Evolutionary conservation across 2,329 filamentous ascomycete genomes (phyloP).

Genomic region (Botrytis pseudocinerea): DNA sequence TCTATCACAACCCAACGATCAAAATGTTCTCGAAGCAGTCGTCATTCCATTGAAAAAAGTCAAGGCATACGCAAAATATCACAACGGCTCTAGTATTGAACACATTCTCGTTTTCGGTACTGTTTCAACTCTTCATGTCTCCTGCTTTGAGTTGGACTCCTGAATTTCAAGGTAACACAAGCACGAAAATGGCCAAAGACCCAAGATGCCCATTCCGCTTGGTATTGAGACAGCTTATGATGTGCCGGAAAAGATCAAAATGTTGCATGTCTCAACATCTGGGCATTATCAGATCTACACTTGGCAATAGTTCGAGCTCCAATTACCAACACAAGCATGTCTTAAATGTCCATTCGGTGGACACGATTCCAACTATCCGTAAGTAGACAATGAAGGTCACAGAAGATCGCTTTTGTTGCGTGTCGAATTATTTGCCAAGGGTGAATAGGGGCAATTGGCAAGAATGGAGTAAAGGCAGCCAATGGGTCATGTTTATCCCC

Average conservation of each 20-base stretch:
- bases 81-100: not conserved
- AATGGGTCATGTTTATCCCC: not conserved
- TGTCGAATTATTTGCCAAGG: not conserved
- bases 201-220: not conserved
- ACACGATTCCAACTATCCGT: not conserved
- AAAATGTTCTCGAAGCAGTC: not conserved
- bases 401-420: not conserved
- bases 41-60: not conserved
- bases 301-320: not conserved
- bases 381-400: not conserved
- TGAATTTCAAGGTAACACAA: not conserved
- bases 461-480: not conserved
- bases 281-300: slow-evolving; percentile 12
- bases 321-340: not conserved
- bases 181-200: not conserved
- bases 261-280: slow-evolving; percentile 12
- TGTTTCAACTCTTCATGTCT: no score
- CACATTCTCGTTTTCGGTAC: no score
- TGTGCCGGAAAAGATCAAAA: not conserved
- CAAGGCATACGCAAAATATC: not conserved
- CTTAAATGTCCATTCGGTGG: not conserved
- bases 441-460: not conserved
- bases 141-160: not conserved
- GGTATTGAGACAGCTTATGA: not conserved
- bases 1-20: not conserved